phyloP scores from a whole-genome alignment of 192 early-diverging fungal genomes.

The Glomus cerebriforme region DNA sequence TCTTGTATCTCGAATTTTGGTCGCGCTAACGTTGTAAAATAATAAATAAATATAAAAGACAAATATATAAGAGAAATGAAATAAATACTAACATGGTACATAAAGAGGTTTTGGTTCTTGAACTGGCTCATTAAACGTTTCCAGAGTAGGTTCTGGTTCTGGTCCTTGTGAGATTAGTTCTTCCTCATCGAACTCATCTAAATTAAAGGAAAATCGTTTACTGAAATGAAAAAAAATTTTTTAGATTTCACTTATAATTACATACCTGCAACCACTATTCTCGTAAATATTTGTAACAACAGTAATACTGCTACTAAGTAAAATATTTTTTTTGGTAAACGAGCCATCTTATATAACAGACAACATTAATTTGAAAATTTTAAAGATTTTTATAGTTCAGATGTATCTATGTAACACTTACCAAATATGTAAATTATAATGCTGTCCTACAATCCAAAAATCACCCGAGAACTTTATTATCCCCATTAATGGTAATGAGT shows the following conservation, averaged over 20 bases:
- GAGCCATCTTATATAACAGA: neutral
- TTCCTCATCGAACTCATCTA: conserved; percentile 1
- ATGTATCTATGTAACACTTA: too few species aligned
- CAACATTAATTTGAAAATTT: too few species aligned
- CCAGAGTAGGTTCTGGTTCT: neutral
- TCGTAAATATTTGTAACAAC: neutral
- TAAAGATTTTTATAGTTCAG: too few species aligned
- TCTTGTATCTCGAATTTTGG: neutral
- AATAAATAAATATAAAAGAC: neutral
- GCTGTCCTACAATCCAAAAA: too few species aligned
- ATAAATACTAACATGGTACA: neutral
- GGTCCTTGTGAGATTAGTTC: neutral
- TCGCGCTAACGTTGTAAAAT: neutral
- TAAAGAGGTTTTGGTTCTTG: neutral
- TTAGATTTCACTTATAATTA: neutral
- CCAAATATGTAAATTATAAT: too few species aligned
- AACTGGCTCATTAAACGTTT: neutral
- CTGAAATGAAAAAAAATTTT: neutral
- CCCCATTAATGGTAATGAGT: too few species aligned
- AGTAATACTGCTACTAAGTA: neutral
- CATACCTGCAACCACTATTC: neutral
- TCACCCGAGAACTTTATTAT: too few species aligned
- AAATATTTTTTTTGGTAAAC: neutral
- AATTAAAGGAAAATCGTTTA: neutral
- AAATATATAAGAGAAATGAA: neutral